These are phyloP conservation scores for Neurospora sp. DNA, from an alignment of 495 filamentous ascomycete species.

Conservation along the genomic window DNA sequence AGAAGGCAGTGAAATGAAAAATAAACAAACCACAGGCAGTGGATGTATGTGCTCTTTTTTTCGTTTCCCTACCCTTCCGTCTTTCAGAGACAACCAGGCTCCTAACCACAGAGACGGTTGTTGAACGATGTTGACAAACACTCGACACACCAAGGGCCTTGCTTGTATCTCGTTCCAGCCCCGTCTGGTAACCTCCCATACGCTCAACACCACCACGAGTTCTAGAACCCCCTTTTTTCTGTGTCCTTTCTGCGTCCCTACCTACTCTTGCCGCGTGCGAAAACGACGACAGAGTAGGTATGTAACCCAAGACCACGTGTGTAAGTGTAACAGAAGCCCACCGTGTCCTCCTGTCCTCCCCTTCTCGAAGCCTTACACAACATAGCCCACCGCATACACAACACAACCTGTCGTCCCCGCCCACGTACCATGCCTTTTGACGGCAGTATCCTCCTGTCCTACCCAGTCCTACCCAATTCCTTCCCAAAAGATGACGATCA, in stretches of 20 bases:
- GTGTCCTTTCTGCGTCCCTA: background rate
- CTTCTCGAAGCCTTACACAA: background rate
- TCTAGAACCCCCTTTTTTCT: background rate
- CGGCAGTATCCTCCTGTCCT: background rate
- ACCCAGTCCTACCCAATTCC: background rate
- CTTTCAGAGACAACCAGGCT: background rate
- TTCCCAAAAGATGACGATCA: background rate
- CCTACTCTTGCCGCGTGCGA: too few relatives aligned
- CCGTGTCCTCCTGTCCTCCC: background rate
- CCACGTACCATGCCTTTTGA: background rate
- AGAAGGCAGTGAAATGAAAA: background rate
- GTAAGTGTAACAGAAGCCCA: background rate
- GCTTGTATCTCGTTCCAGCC: background rate
- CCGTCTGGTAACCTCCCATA: background rate
- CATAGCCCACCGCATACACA: background rate
- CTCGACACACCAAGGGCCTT: too few relatives aligned
- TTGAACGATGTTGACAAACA: background rate
- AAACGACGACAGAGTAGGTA: background rate
- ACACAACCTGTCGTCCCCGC: background rate
- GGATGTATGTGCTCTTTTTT: background rate
- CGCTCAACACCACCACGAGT: background rate
- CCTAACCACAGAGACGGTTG: background rate
- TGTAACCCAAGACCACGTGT: background rate
- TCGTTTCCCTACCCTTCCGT: background rate
- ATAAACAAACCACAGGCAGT: background rate